phyloP scores from a whole-genome alignment of 1,284 basidiomycete species.

The Butyriboletus appendiculatus region DNA sequence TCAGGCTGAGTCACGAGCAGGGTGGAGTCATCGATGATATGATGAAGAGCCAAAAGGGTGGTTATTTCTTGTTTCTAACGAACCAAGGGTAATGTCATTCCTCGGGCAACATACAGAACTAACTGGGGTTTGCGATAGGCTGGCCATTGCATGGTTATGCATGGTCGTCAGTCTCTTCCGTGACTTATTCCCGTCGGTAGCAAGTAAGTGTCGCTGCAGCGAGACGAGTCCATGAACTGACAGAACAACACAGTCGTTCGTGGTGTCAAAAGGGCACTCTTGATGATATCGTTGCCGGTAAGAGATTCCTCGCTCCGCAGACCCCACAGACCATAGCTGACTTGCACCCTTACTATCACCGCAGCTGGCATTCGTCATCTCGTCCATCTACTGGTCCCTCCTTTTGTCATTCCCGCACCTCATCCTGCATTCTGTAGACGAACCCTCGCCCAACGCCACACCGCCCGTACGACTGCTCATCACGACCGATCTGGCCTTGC shows the following conservation, averaged over 20 bases:
- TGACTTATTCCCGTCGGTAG: conserved; percentile 27
- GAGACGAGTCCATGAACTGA: neutral
- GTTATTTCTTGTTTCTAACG: conserved; percentile 72
- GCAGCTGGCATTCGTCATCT: conserved; percentile 66
- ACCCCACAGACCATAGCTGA: neutral
- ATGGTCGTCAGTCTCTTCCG: conserved; percentile 29
- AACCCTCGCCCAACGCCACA: conserved; percentile 36
- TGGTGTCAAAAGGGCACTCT: conserved; percentile 21
- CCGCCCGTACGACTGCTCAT: conserved; percentile 51
- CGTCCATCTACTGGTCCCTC: conserved; percentile 73
- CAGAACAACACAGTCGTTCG: conserved; percentile 10
- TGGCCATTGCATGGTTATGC: conserved; percentile 29
- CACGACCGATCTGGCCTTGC: conserved; percentile 64
- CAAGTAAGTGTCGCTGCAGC: conserved; percentile 12
- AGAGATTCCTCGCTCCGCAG: neutral
- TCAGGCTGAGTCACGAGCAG: neutral
- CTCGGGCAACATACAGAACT: conserved; percentile 15
- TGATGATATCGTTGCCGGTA: conserved; percentile 35
- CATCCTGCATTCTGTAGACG: conserved; percentile 42
- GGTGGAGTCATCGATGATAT: conserved; percentile 10
- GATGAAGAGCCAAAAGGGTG: conserved; percentile 55
- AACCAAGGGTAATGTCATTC: conserved; percentile 63
- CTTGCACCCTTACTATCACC: too few relatives aligned
- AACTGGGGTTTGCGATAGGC: conserved; percentile 9
- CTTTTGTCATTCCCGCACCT: conserved; percentile 52